A percentile compares a stretch with the other conserved stretches of the same genome.
These are phyloP conservation scores for Bipolaris oryzae DNA, from an alignment of 2,329 filamentous ascomycete species.

Conservation along the genomic window DNA sequence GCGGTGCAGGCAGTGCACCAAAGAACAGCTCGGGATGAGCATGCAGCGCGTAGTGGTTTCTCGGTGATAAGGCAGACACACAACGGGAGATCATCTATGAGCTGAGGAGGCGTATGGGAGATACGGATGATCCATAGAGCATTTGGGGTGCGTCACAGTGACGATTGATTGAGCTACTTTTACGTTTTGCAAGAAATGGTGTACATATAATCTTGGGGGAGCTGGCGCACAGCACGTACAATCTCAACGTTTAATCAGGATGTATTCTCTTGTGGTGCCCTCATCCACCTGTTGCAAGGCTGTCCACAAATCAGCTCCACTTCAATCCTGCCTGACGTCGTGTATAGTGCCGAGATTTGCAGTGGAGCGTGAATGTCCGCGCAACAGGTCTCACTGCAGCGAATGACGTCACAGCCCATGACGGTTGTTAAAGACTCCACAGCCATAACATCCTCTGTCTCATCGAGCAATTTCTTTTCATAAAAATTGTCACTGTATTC, in stretches of 20 bases:
- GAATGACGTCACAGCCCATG: constrained; percentile 1
- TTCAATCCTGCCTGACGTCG: not conserved
- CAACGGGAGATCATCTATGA: not conserved
- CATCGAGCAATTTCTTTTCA: not conserved
- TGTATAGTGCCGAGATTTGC: not conserved
- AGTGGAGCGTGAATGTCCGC: not conserved
- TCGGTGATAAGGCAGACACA: not conserved
- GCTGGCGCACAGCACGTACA: too few relatives aligned
- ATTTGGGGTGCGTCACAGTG: not conserved
- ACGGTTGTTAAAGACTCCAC: not conserved
- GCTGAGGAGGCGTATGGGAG: too few relatives aligned
- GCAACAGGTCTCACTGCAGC: not conserved
- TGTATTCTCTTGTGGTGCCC: not conserved
- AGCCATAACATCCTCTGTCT: not conserved
- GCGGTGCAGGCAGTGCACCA: constrained; percentile 46
- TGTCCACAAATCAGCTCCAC: not conserved
- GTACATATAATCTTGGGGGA: not conserved
- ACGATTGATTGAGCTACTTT: not conserved
- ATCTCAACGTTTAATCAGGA: too few relatives aligned
- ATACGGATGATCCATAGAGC: not conserved
- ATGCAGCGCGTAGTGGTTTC: not conserved
- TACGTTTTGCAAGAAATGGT: not conserved
- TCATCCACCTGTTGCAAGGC: too few relatives aligned
- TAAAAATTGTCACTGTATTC: not conserved
- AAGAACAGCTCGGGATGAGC: constrained; percentile 36